phyloP scores from a whole-genome alignment of 2,329 filamentous ascomycete genomes.

The Zymoseptoria crescenta region DNA sequence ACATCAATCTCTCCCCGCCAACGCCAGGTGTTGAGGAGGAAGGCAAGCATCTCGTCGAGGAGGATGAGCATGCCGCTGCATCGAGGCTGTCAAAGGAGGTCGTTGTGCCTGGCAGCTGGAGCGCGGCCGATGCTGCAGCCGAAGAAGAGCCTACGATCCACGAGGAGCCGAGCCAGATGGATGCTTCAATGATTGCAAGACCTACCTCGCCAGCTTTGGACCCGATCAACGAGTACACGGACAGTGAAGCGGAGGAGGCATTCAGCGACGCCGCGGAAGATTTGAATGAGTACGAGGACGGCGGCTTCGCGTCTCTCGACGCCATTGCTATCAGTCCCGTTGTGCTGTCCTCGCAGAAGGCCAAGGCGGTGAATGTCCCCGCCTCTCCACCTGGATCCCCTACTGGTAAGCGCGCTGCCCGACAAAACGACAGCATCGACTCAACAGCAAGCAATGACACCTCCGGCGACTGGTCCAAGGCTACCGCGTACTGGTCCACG shows the following conservation, averaged over 20 bases:
- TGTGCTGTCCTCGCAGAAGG: slow-evolving; percentile 10
- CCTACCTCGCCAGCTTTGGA: slow-evolving; percentile 6
- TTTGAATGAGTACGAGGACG: slow-evolving; percentile 54
- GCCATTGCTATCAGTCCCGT: slow-evolving; percentile 59
- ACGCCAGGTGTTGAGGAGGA: slow-evolving; percentile 28
- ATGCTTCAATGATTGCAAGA: neutral
- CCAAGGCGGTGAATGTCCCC: slow-evolving; percentile 3
- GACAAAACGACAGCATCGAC: slow-evolving; percentile 3
- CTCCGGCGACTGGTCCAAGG: slow-evolving; percentile 55
- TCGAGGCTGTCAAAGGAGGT: slow-evolving; percentile 19
- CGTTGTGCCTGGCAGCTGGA: slow-evolving; percentile 23
- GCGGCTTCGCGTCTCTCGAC: slow-evolving; percentile 65
- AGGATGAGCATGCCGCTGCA: slow-evolving; percentile 4
- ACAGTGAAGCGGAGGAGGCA: slow-evolving; percentile 41
- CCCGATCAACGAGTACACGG: slow-evolving; percentile 19
- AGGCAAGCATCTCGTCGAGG: slow-evolving; percentile 12
- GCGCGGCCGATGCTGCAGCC: slow-evolving; percentile 9
- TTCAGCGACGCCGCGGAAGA: slow-evolving; percentile 76
- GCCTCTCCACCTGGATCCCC: slow-evolving; percentile 23
- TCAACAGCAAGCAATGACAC: slow-evolving; percentile 1
- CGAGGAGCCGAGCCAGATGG: neutral
- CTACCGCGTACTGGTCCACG: slow-evolving; percentile 63
- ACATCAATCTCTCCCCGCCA: slow-evolving; percentile 29
- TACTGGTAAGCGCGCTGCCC: slow-evolving; percentile 7
- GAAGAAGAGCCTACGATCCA: slow-evolving; percentile 4